phyloP scores from a whole-genome alignment of 1,139 yeast species.

The Candida sp. region DNA sequence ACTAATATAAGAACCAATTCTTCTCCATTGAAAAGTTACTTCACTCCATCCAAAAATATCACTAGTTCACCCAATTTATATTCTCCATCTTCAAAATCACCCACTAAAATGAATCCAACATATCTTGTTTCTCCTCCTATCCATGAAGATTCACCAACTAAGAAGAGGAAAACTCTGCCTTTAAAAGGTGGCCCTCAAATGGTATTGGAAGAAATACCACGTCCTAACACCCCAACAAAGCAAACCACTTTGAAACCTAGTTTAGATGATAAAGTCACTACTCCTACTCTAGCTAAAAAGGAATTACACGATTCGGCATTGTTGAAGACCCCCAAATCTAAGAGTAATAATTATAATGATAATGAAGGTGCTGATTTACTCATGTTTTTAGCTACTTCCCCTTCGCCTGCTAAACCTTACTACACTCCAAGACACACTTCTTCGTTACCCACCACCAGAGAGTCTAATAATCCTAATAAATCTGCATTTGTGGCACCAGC shows the following conservation, averaged over 20 bases:
- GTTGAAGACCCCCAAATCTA: conserved; percentile 35
- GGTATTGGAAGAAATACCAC: conserved; percentile 34
- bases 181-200: conserved; percentile 33
- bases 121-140: conserved; percentile 30
- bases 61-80: conserved; percentile 27
- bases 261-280: conserved; percentile 22
- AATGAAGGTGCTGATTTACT: conserved; percentile 84
- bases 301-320: conserved; percentile 18
- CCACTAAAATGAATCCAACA: conserved; percentile 34
- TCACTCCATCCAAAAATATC: conserved; percentile 17
- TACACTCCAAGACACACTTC: conserved; percentile 28
- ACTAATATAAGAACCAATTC: conserved; percentile 14
- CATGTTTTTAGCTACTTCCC: conserved; percentile 82
- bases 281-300: conserved; percentile 31
- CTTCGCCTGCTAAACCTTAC: conserved; percentile 61
- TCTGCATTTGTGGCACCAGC: conserved; percentile 36
- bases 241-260: conserved; percentile 31
- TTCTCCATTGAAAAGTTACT: conserved; percentile 31
- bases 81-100: conserved; percentile 40
- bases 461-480: conserved; percentile 1
- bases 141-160: conserved; percentile 32
- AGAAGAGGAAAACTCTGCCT: conserved; percentile 23
- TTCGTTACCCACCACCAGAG: conserved; percentile 5
- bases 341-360: conserved; percentile 30
- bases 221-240: conserved; percentile 27